A percentile compares a stretch with the other conserved stretches of the same genome.
phyloP scores from a whole-genome alignment of 495 filamentous ascomycete genomes.

The Xylaria scruposa region DNA sequence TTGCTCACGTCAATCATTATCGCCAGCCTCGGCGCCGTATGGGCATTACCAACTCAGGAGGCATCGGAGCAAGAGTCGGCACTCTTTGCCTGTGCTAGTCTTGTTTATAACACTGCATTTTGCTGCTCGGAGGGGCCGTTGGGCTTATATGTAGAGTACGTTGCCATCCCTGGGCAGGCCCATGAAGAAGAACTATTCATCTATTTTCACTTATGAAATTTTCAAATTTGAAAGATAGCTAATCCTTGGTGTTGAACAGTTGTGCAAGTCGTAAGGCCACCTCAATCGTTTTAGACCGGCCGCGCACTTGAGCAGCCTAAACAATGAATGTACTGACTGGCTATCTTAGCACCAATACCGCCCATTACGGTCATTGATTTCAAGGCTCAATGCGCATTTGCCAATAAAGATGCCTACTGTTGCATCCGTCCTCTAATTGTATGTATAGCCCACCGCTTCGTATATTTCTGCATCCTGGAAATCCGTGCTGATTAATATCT shows the following conservation, averaged over 20 bases:
- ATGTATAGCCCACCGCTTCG: not conserved
- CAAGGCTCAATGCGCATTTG: not conserved
- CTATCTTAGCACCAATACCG: not conserved
- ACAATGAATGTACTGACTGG: conserved; percentile 4
- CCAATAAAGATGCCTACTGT: not conserved
- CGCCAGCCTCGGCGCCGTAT: conserved; percentile 2
- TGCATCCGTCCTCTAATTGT: conserved; percentile 18
- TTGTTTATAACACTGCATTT: not conserved
- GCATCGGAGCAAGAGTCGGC: not conserved
- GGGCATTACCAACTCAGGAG: conserved; percentile 11
- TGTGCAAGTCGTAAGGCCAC: not conserved
- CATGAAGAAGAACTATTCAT: not conserved
- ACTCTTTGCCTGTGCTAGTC: not conserved
- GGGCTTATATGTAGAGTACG: not conserved
- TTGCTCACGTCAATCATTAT: not conserved
- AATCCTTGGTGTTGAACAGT: not conserved
- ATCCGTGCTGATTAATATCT: not conserved
- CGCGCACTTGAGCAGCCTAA: not conserved
- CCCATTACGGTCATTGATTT: conserved; percentile 1
- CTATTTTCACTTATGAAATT: not conserved
- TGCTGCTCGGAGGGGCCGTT: not conserved
- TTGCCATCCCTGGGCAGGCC: not conserved
- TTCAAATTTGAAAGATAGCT: not conserved
- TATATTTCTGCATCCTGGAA: not conserved
- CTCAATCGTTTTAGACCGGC: not conserved